Evolutionary conservation across 306 rosid species (phyloP).

Genomic region (Luffa aegyptiaca): DNA sequence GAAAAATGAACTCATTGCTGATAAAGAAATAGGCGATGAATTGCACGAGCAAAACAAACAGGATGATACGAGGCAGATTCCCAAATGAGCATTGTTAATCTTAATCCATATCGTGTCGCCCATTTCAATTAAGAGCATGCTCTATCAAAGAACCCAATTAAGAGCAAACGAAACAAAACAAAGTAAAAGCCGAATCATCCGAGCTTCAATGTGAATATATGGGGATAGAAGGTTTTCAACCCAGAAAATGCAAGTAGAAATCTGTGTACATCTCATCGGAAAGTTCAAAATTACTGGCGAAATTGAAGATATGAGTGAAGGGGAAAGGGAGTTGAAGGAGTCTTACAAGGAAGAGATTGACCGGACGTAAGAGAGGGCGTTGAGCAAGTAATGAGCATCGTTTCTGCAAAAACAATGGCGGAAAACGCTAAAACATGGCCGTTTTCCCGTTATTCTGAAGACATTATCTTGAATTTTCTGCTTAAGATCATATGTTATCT

Average conservation of each 20-base stretch:
- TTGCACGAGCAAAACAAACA: not conserved
- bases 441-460: not conserved
- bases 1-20: not conserved
- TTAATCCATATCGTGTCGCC: not conserved
- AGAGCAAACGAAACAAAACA: not conserved
- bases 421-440: not conserved
- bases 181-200: not conserved
- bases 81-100: not conserved
- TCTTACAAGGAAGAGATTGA: conserved; percentile 36
- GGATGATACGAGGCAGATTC: not conserved
- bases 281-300: not conserved
- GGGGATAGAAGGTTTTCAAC: not conserved
- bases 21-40: not conserved
- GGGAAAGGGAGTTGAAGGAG: conserved; percentile 11
- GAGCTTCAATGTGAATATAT: not conserved
- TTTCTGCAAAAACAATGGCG: conserved; percentile 4
- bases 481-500: not conserved
- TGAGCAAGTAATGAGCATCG: conserved; percentile 31
- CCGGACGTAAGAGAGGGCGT: conserved; percentile 16
- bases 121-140: not conserved
- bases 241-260: conserved; percentile 1
- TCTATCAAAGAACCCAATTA: not conserved
- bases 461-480: not conserved
- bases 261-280: too few relatives aligned
- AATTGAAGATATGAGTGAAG: not conserved